Percentiles rank a stretch among this genome's conserved stretches.
Conservation (phyloP, 768 basidiomycete genomes). For the Bullera alba region DNA sequence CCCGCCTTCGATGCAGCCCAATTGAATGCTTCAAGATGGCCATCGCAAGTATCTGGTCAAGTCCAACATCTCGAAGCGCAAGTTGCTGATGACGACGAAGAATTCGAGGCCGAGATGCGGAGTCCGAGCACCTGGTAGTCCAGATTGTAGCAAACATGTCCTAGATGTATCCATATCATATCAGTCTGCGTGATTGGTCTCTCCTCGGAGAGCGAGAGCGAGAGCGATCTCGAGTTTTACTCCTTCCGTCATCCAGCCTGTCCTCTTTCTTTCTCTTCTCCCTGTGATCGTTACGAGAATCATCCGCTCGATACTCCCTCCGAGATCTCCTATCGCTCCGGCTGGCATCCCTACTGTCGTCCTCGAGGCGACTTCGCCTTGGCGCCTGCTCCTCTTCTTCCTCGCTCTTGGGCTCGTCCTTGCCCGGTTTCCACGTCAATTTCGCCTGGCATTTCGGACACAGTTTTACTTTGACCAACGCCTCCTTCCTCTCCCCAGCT, state of each 20-base stretch:
- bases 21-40: no score
- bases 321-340: not conserved
- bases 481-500: conserved; percentile 62
- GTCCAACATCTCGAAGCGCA: no score
- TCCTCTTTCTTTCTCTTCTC: not conserved
- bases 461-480: conserved; percentile 83
- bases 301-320: not conserved
- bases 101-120: no score
- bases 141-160: no score
- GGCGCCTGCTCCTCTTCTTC: not conserved
- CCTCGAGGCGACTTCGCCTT: not conserved
- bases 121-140: no score
- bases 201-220: no score
- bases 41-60: no score
- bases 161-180: no score
- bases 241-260: not conserved
- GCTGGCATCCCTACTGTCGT: not conserved
- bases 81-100: no score
- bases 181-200: no score
- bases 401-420: not conserved
- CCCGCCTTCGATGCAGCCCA: no score
- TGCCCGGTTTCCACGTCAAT: conserved; percentile 58
- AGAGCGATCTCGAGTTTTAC: conserved; percentile 1
- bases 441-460: conserved; percentile 74
- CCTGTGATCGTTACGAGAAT: not conserved